These are phyloP conservation scores for Phyllosticta paracitricarpa DNA, from an alignment of 2,329 filamentous ascomycete species.

Conservation along the genomic window DNA sequence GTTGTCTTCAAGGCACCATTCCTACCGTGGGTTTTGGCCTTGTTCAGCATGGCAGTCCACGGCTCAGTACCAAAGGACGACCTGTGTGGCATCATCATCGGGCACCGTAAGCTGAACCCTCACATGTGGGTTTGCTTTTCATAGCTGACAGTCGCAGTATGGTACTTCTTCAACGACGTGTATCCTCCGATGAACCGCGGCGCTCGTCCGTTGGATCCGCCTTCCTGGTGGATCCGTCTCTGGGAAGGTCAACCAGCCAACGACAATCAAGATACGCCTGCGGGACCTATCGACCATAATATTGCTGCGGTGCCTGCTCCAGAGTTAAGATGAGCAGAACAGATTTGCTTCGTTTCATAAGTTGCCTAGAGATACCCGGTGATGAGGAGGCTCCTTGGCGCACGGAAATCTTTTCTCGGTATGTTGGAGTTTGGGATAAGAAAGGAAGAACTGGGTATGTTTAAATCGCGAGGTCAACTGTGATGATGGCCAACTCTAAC, in stretches of 20 bases:
- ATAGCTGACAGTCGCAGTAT: slow-evolving; percentile 45
- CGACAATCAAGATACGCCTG: background rate
- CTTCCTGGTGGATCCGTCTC: slow-evolving; percentile 76
- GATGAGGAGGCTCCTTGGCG: background rate
- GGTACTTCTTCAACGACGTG: slow-evolving; percentile 97
- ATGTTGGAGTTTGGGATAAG: background rate
- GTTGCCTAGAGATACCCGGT: slow-evolving; percentile 5
- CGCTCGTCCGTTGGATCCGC: slow-evolving; percentile 77
- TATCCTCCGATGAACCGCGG: slow-evolving; percentile 86
- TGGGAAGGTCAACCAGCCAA: slow-evolving; percentile 47
- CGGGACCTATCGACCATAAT: slow-evolving; percentile 5
- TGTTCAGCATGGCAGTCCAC: slow-evolving; percentile 84
- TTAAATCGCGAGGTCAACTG: background rate
- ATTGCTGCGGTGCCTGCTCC: slow-evolving; percentile 6
- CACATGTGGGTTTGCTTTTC: background rate
- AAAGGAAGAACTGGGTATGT: background rate
- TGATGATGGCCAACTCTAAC: background rate
- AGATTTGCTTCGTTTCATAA: background rate
- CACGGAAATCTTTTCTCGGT: background rate
- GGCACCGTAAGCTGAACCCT: slow-evolving; percentile 49
- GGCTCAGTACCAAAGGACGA: slow-evolving; percentile 88
- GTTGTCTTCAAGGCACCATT: slow-evolving; percentile 90
- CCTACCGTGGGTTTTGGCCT: slow-evolving; percentile 90
- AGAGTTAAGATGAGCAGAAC: slow-evolving; percentile 1
- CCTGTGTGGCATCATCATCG: slow-evolving; percentile 87